Evolutionary conservation across 495 filamentous ascomycete species (phyloP).

Genomic region (Daldinia loculata): DNA sequence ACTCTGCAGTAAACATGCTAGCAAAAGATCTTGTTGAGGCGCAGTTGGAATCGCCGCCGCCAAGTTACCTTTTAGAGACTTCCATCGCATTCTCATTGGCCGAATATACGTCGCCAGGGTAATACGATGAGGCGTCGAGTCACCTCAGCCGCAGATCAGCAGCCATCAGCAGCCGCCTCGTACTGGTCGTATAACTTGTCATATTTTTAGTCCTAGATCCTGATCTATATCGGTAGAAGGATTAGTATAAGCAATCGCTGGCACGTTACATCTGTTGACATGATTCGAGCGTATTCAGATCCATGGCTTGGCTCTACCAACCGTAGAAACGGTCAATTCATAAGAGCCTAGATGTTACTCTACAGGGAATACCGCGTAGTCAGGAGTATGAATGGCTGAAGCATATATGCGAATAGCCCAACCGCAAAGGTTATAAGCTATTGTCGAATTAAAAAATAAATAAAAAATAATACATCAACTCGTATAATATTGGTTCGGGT

Average conservation of each 20-base stretch:
- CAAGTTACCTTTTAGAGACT: neutral
- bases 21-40: neutral
- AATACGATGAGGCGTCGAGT: neutral
- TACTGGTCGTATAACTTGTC: neutral
- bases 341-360: neutral
- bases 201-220: neutral
- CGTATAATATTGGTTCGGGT: neutral
- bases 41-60: neutral
- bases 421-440: neutral
- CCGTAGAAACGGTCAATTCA: neutral
- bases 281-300: neutral
- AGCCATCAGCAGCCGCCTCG: conserved; percentile 4
- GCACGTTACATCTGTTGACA: neutral
- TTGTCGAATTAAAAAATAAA: neutral
- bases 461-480: neutral
- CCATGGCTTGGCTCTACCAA: neutral
- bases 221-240: neutral
- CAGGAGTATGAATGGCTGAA: neutral
- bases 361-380: neutral
- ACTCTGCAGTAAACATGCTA: neutral
- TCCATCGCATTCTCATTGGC: neutral
- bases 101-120: neutral
- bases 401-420: neutral
- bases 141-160: neutral
- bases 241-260: neutral